Evolutionary conservation across 2,329 filamentous ascomycete genomes (phyloP), one percentile per base, ranked within the genome.

Genomic region (Beauveria varroae): DNA sequence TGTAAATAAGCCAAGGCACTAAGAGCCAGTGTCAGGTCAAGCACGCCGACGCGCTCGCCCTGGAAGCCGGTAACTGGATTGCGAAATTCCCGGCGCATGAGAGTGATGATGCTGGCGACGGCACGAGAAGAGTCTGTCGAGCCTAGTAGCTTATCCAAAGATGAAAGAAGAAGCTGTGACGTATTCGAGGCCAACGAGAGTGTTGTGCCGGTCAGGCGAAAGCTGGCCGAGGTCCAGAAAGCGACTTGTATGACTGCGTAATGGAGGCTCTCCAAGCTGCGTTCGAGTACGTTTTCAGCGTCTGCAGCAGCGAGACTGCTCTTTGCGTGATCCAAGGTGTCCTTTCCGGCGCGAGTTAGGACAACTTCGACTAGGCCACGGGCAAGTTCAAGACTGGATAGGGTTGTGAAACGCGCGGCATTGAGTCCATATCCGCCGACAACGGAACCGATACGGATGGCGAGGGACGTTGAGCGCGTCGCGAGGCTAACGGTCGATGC

Each of bases 51-150:
- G 51, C 75, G 79, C 68, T 88, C 86, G 9, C 83, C 83, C 51
- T 79, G 76, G 3, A 76, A 74, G 5, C 84, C 85, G 0, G 84
- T 86, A 9, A 82, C 79, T 0, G 85, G 84, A 62, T 86, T 86
- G 57, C 81, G 80, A 62, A 88, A 86, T 69, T 88, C 86, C 62
- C 84, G 79, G 34, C 84, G 79, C 52, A 88, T 81, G 37, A 88
- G 74, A 1, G 82, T 82, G 65, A 88, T 80, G 67, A 89, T 88
- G 68, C 84, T 86, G 2, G 85, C 84, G 62, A 88, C 86, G 12
- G 86, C 86, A 46, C 85, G 76, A 2, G 86, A 88, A 2, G 85
- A 87, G 69, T 89, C 86, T n/a, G 86, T 88, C 2, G 84, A 86
- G 16, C 86, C 86, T 30, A 88, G 82, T 44, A 88, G 81, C 64